Conservation (phyloP, 108 stramenopile species). For the Schizochytrium sp. region DNA sequence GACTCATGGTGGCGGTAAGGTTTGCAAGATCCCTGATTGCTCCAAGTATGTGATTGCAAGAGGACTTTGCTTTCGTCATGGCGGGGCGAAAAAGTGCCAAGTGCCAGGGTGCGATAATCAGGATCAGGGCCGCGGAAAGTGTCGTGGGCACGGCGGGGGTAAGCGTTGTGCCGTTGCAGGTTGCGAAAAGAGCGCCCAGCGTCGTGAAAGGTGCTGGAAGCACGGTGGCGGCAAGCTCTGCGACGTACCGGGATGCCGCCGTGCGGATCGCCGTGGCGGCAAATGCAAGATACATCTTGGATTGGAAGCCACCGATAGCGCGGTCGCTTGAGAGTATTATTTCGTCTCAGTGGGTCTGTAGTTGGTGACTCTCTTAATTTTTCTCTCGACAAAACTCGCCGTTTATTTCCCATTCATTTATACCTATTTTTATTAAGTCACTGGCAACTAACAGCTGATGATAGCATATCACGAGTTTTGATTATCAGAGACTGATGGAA, state of each 20-base stretch:
- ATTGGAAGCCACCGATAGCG: too few species aligned
- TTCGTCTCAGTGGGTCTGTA: too few species aligned
- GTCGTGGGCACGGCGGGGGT: neutral
- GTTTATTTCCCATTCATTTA: too few species aligned
- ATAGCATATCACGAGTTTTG: too few species aligned
- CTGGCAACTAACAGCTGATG: too few species aligned
- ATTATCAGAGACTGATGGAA: too few species aligned
- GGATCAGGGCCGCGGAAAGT: neutral
- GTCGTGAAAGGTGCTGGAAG: neutral
- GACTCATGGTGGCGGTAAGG: neutral
- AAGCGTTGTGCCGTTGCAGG: neutral
- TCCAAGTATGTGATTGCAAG: neutral
- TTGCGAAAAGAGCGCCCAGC: neutral
- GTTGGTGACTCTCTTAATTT: too few species aligned
- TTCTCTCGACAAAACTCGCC: too few species aligned
- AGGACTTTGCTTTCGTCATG: conserved; percentile 83
- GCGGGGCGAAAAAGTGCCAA: conserved; percentile 58
- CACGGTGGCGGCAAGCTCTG: neutral
- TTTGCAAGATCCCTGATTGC: neutral
- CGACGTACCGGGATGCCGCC: neutral
- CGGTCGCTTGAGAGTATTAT: too few species aligned
- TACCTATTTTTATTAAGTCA: too few species aligned
- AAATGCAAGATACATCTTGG: too few species aligned
- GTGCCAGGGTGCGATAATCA: neutral
- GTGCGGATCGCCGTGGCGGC: neutral